A percentile compares a stretch with the other conserved stretches of the same genome.
Evolutionary conservation across 2,329 filamentous ascomycete genomes (phyloP).

Genomic region (Colletotrichum cordylinicola): DNA sequence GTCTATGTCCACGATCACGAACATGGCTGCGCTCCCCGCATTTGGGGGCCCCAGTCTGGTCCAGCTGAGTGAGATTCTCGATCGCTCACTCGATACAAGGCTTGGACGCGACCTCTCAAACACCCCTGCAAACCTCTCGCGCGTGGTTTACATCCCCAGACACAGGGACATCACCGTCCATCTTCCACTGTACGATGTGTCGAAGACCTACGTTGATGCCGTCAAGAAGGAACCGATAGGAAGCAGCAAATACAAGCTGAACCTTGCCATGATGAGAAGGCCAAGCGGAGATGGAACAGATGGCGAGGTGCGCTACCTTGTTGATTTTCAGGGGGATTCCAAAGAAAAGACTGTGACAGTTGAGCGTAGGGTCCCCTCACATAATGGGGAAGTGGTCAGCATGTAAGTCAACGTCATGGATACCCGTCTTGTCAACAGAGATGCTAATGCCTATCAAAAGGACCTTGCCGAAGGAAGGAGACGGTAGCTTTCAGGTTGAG

Average conservation of each 20-base stretch:
- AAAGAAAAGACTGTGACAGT: neutral
- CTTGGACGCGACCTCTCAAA: neutral
- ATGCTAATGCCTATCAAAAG: neutral
- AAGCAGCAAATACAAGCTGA: conserved; percentile 18
- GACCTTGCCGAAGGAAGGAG: neutral
- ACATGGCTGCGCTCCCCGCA: neutral
- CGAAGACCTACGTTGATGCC: neutral
- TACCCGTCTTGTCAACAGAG: neutral
- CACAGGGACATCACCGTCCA: conserved; percentile 7
- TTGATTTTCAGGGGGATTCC: neutral
- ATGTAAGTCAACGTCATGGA: neutral
- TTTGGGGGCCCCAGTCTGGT: neutral
- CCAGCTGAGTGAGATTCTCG: neutral
- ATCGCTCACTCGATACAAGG: neutral
- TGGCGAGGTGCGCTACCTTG: conserved; percentile 17
- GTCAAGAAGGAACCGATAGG: conserved; percentile 6
- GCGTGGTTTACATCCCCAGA: conserved; percentile 16
- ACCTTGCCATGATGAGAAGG: conserved; percentile 11
- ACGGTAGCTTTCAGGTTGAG: neutral
- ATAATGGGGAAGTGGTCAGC: neutral
- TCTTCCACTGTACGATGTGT: conserved; percentile 23
- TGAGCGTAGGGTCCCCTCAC: neutral
- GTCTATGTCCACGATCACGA: neutral
- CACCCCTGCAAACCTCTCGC: conserved; percentile 15
- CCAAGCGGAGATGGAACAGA: conserved; percentile 21